phyloP scores from a whole-genome alignment of 345 rosid species.

The Turritis glabra region DNA sequence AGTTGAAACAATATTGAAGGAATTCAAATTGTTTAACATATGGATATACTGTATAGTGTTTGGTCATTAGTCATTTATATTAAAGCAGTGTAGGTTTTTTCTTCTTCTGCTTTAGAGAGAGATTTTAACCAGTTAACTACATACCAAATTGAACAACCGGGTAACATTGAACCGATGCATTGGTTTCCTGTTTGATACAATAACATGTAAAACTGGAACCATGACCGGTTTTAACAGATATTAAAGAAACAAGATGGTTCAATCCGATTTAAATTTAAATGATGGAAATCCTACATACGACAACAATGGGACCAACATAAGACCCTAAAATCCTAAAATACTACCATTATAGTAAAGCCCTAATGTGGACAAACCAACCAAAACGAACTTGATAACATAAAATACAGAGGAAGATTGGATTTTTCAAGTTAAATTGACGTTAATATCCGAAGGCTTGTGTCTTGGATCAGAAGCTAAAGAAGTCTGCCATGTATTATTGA shows the following conservation, averaged over 20 bases:
- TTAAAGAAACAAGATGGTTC: conserved; percentile 8
- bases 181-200: not conserved
- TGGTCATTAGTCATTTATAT: not conserved
- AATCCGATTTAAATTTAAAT: not conserved
- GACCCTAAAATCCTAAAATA: conserved; percentile 22
- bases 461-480: conserved; percentile 35
- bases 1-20: not conserved
- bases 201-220: not conserved
- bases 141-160: not conserved
- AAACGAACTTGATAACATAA: not conserved
- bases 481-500: conserved; percentile 31
- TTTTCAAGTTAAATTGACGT: conserved; percentile 28
- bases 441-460: conserved; percentile 27
- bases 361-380: not conserved
- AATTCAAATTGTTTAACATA: not conserved
- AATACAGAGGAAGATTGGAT: conserved; percentile 6
- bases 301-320: conserved; percentile 8
- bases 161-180: not conserved
- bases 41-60: not conserved
- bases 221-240: not conserved
- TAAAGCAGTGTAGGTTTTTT: not conserved
- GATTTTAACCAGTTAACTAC: not conserved
- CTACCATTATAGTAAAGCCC: conserved; percentile 18
- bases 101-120: not conserved
- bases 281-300: conserved; percentile 8